phyloP scores from a whole-genome alignment of 495 filamentous ascomycete species.

The Aspergillus cristatus region DNA sequence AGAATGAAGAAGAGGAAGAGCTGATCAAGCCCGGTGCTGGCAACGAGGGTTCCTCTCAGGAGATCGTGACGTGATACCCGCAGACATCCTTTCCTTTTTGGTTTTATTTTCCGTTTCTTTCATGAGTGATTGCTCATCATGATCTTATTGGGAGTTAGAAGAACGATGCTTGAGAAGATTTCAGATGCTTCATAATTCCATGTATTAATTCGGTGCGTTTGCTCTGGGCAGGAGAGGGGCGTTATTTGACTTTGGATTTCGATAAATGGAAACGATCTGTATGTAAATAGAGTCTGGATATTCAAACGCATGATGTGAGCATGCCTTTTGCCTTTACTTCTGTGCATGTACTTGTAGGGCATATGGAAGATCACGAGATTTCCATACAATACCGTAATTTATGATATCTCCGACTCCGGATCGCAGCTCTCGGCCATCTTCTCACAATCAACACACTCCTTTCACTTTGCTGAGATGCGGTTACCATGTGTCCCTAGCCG shows the following conservation, averaged over 20 bases:
- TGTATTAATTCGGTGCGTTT: conserved; percentile 24
- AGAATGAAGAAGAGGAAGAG: conserved; percentile 53
- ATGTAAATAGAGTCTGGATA: conserved; percentile 24
- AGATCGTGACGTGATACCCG: conserved; percentile 30
- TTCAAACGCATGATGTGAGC: conserved; percentile 6
- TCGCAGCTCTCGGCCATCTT: neutral
- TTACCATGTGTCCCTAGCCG: conserved; percentile 14
- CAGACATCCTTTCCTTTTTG: too few species aligned
- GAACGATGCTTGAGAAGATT: neutral
- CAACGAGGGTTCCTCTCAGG: conserved; percentile 17
- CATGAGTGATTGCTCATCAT: neutral
- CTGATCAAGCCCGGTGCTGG: conserved; percentile 60
- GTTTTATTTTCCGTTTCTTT: too few species aligned
- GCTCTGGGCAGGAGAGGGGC: conserved; percentile 21
- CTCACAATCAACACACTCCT: neutral
- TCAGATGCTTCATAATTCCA: conserved; percentile 13
- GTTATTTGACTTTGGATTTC: conserved; percentile 22
- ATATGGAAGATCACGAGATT: too few species aligned
- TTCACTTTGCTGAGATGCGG: conserved; percentile 21
- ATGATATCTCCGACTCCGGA: too few species aligned
- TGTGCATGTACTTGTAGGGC: neutral
- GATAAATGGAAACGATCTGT: conserved; percentile 8
- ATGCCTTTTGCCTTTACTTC: neutral
- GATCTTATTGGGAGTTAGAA: conserved; percentile 1
- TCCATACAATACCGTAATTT: too few species aligned